Evolutionary conservation across 371 early-diverging fungal genomes (phyloP).

Genomic region (Cladochytrium tenue): DNA sequence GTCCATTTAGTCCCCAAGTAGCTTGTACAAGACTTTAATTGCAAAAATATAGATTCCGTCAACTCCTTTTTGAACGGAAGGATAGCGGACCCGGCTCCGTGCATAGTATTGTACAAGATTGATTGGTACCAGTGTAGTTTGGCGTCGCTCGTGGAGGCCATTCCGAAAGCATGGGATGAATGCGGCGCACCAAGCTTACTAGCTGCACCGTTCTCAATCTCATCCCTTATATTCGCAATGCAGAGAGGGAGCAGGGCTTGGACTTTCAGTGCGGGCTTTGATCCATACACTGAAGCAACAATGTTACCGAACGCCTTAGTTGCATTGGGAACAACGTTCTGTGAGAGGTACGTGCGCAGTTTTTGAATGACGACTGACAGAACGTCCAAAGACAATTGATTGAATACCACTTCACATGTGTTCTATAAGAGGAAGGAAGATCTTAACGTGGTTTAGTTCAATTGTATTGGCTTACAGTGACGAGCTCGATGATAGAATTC

Average conservation of each 20-base stretch:
- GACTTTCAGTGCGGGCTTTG: conserved; percentile 43
- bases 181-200: conserved; percentile 54
- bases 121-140: conserved; percentile 79
- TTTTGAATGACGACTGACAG: conserved; percentile 63
- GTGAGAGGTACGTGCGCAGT: conserved; percentile 61
- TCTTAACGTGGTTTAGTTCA: too few relatives aligned
- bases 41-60: conserved; percentile 45
- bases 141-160: conserved; percentile 59
- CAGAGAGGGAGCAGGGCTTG: conserved; percentile 65
- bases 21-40: conserved; percentile 63
- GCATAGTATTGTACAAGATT: conserved; percentile 59
- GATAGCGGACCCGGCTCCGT: conserved; percentile 54
- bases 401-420: conserved; percentile 66
- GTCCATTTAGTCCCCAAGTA: conserved; percentile 74
- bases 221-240: conserved; percentile 57
- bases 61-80: conserved; percentile 58
- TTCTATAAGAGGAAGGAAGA: conserved; percentile 37
- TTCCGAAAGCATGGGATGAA: conserved; percentile 51
- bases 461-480: conserved; percentile 37
- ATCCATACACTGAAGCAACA: conserved; percentile 39
- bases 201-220: conserved; percentile 72
- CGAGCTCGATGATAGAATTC: conserved; percentile 45
- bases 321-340: conserved; percentile 69
- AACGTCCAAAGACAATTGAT: conserved; percentile 66
- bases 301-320: conserved; percentile 65